A percentile compares a stretch with the other conserved stretches of the same genome.
Evolutionary conservation across 163 green algal genomes (phyloP).

Genomic region (Volvox carteri): DNA sequence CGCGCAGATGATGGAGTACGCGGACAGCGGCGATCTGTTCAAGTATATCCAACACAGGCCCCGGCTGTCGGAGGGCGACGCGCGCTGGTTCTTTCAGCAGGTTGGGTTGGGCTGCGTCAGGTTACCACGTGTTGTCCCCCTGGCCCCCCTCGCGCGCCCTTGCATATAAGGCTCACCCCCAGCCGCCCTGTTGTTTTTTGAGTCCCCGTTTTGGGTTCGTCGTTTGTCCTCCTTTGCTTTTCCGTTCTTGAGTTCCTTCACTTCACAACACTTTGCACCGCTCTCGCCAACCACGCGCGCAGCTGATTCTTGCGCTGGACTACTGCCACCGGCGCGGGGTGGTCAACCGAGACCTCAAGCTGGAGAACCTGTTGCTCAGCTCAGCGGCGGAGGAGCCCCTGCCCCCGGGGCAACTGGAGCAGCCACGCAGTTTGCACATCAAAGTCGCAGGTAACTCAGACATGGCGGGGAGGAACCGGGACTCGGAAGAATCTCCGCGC

Average conservation of each 20-base stretch:
- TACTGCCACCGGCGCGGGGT: slow-evolving; percentile 79
- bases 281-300: slow-evolving; percentile 31
- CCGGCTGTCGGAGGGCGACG: slow-evolving; percentile 43
- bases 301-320: slow-evolving; percentile 84
- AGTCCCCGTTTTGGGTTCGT: too few species aligned
- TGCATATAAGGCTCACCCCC: too few species aligned
- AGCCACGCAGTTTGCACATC: slow-evolving; percentile 51
- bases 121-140: too few species aligned
- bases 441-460: slow-evolving; percentile 50
- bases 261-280: too few species aligned
- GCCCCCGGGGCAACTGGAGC: slow-evolving; percentile 35
- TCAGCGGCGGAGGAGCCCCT: slow-evolving; percentile 19
- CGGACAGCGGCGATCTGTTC: slow-evolving; percentile 51
- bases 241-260: too few species aligned
- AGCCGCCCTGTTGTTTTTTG: too few species aligned
- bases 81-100: slow-evolving; percentile 96
- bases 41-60: slow-evolving; percentile 41
- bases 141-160: too few species aligned
- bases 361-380: slow-evolving; percentile 62
- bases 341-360: slow-evolving; percentile 77
- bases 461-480: too few species aligned
- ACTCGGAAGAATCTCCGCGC: too few species aligned
- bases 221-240: background rate
- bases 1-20: slow-evolving; percentile 55
- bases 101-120: background rate